Conservation (phyloP, 306 rosid genomes). For the Inga leiocalycina region DNA sequence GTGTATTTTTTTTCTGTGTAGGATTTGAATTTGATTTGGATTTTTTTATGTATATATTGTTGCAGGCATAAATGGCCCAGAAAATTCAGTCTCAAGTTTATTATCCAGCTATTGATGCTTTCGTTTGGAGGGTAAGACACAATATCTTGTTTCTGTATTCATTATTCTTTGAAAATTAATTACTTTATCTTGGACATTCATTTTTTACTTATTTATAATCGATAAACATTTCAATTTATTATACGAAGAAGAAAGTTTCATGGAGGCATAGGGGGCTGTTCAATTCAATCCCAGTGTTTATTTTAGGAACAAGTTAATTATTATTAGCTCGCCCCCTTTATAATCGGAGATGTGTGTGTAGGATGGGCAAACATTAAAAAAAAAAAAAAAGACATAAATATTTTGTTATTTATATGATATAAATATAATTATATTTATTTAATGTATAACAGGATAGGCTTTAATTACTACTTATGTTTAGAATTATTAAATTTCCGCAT, state of each 20-base stretch:
- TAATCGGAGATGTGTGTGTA: background rate
- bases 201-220: background rate
- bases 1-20: background rate
- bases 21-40: background rate
- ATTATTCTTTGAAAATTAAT: too few relatives aligned
- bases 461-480: too few relatives aligned
- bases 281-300: background rate
- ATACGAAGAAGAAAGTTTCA: background rate
- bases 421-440: too few relatives aligned
- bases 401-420: too few relatives aligned
- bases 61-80: constrained; percentile 75
- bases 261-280: background rate
- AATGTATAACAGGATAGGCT: too few relatives aligned
- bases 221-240: background rate
- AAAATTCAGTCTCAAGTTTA: constrained; percentile 53
- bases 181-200: background rate
- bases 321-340: constrained; percentile 17
- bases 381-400: too few relatives aligned
- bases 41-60: background rate
- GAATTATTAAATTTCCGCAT: background rate
- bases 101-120: constrained; percentile 54
- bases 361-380: too few relatives aligned
- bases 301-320: background rate
- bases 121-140: constrained; percentile 69
- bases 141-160: background rate